Conservation (phyloP, 31 red algal genomes). For the Asparagopsis taxiformis region DNA sequence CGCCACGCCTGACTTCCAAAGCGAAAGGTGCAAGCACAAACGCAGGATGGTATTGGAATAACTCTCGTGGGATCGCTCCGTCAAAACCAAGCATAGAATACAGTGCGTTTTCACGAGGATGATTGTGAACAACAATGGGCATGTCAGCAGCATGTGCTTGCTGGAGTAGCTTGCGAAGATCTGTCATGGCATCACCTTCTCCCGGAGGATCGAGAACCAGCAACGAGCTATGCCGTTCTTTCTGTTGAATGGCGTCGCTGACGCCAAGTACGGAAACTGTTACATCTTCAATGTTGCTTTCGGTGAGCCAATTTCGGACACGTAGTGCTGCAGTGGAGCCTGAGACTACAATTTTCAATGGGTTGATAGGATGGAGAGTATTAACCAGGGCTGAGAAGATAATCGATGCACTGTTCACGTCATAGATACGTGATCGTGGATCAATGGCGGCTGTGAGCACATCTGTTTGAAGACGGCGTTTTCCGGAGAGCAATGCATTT, state of each 20-base stretch:
- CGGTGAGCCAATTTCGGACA: constrained; percentile 28
- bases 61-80: constrained; percentile 29
- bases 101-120: constrained; percentile 31
- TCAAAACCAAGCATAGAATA: constrained; percentile 39
- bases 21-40: constrained; percentile 63
- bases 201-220: constrained; percentile 21
- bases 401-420: constrained; percentile 9
- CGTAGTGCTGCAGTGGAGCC: constrained; percentile 29
- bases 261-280: constrained; percentile 27
- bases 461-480: constrained; percentile 41
- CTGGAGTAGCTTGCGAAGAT: constrained; percentile 27
- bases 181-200: constrained; percentile 16
- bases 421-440: constrained; percentile 34
- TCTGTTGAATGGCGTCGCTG: too few relatives aligned
- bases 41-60: constrained; percentile 30
- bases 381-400: constrained; percentile 21
- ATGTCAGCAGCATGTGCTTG: constrained; percentile 9
- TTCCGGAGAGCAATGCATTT: constrained; percentile 28
- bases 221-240: too few relatives aligned
- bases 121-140: constrained; percentile 48
- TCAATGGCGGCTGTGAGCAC: constrained; percentile 35
- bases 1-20: background rate
- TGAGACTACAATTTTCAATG: constrained; percentile 28
- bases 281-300: constrained; percentile 16
- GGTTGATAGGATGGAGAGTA: constrained; percentile 22